Evolutionary conservation across 768 basidiomycete genomes (phyloP).

Genomic region (Asterophora parasitica): DNA sequence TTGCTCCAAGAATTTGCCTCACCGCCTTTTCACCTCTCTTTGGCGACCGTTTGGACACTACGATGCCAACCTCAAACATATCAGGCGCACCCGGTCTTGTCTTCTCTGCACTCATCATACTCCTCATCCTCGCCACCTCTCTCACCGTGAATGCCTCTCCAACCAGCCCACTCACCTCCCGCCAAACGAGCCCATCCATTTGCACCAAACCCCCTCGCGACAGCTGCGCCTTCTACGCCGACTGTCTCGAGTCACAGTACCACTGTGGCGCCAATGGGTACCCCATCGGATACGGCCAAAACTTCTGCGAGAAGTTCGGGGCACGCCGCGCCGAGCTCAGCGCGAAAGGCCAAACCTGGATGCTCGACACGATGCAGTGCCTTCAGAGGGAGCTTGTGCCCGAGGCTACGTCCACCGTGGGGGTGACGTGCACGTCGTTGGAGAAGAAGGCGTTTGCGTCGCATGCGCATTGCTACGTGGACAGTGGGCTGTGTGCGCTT

Average conservation of each 20-base stretch:
- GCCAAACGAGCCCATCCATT: background rate
- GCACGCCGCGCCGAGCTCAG: conserved; percentile 25
- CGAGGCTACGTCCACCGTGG: conserved; percentile 21
- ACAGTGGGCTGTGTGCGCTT: conserved; percentile 38
- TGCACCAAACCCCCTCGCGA: conserved; percentile 31
- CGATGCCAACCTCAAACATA: too few relatives aligned
- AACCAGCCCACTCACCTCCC: background rate
- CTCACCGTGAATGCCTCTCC: background rate
- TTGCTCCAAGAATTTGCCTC: too few relatives aligned
- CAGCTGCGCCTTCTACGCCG: conserved; percentile 38
- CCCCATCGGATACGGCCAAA: conserved; percentile 36
- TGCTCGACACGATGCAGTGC: conserved; percentile 42
- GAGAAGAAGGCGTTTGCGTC: conserved; percentile 35
- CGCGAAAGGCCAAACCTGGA: conserved; percentile 34
- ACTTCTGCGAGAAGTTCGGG: conserved; percentile 36
- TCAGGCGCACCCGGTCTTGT: too few relatives aligned
- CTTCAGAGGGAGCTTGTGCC: conserved; percentile 37
- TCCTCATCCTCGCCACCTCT: background rate
- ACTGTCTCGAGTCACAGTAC: conserved; percentile 41
- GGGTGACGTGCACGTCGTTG: conserved; percentile 28
- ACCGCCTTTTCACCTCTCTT: too few relatives aligned
- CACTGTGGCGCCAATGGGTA: conserved; percentile 41
- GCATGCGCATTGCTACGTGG: conserved; percentile 36
- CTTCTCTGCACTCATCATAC: background rate
- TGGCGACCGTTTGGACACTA: too few relatives aligned